Conservation (phyloP, 208 protist genomes). For the Paratrypanosoma confusum region DNA sequence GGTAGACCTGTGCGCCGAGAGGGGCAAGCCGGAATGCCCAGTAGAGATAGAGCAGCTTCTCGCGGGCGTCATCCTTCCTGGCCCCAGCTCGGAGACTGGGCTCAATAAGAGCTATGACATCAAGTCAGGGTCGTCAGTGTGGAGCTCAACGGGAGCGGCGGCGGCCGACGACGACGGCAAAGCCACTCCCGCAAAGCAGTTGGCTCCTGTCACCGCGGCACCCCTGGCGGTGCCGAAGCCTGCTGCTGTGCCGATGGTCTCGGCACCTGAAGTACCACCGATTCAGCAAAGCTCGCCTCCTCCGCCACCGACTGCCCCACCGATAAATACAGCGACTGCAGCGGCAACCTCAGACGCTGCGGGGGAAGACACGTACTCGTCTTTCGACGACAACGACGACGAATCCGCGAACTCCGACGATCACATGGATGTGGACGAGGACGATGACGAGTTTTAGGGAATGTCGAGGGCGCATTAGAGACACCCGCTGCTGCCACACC, state of each 20-base stretch:
- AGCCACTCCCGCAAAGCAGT: neutral
- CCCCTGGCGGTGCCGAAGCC: neutral
- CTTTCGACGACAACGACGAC: slow-evolving; percentile 52
- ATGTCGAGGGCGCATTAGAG: no score
- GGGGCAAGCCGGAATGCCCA: slow-evolving; percentile 60
- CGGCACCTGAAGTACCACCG: neutral
- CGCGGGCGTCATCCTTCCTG: slow-evolving; percentile 45
- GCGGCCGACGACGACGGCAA: slow-evolving; percentile 1
- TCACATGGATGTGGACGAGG: slow-evolving; percentile 58
- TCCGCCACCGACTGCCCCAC: neutral
- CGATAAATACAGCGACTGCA: slow-evolving; percentile 4
- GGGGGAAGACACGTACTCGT: slow-evolving; percentile 65
- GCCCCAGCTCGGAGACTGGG: slow-evolving; percentile 72
- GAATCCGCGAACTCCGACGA: slow-evolving; percentile 29
- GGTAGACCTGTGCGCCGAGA: slow-evolving; percentile 46
- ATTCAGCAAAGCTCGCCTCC: slow-evolving; percentile 2
- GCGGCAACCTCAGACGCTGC: slow-evolving; percentile 11
- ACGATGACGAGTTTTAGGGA: slow-evolving; percentile 84
- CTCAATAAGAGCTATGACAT: slow-evolving; percentile 84
- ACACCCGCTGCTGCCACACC: no score
- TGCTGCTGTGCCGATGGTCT: no score
- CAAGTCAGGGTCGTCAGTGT: slow-evolving; percentile 53
- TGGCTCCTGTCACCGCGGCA: neutral
- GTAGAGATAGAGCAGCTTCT: slow-evolving; percentile 71
- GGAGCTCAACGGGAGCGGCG: slow-evolving; percentile 11